Base-by-base conservation (phyloP, 106 monocot genomes). In the Dendrobium catenatum region DNA sequence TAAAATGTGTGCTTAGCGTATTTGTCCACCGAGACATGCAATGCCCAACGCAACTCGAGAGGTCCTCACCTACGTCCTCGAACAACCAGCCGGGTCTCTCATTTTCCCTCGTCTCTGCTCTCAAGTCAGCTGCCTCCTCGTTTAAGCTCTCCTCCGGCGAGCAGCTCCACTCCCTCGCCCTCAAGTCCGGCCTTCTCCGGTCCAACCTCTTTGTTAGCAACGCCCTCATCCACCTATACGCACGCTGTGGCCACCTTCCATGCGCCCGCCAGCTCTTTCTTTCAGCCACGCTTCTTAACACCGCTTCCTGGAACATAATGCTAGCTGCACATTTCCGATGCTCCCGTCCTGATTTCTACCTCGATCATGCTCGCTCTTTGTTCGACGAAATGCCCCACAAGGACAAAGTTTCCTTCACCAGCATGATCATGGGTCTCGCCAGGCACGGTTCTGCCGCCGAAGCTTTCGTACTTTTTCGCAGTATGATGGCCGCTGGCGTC, bases 341-440 rank as follows among this genome's bases (percentile, higher is more conserved):
- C 13, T 22, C 49, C 1, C 18, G 24, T 11, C 76, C 76, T 9
- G 76, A 49, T 49, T 49, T 76, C 42, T 68, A 43, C 7, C 26
- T 88, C 20, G 76, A 59, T 11, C n/a, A 74, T 27, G 89, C 92
- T 41, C 81, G 75, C 11, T 3, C 15, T 0, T 17, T 93, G 83
- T 90, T 93, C 68, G 83, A 81, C 17, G 61, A 79, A 79, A 88
- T 86, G 86, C 84, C 90, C 2, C 22, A 43, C 6, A 73, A 64
- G 26, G 90, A 93, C 72, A 47, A 81, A 31, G 87, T 93, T 51
- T 88, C 93, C 1, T 93, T 80, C 82, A 93, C 93, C 31, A 88
- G 86, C 75, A 80, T 93, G 78, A 88, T 93, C 22, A 86, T 87
- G 85, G 88, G 76, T 31, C 78, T 90, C 55, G 64, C 85, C 42